phyloP scores from a whole-genome alignment of 192 early-diverging fungal genomes.

The Phlyctochytrium arcticum region DNA sequence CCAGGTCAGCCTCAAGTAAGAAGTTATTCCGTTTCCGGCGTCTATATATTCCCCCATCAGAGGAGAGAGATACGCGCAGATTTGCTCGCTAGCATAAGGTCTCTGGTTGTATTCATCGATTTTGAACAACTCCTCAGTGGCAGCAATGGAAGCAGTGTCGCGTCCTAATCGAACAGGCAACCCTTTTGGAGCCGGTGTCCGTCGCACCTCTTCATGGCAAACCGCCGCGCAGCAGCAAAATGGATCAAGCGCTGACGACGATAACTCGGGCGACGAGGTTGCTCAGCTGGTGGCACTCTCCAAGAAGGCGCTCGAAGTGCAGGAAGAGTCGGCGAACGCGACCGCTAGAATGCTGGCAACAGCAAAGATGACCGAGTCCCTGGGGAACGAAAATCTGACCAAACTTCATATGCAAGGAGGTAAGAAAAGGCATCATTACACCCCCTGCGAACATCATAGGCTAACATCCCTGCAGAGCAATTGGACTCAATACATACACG shows the following conservation, averaged over 20 bases:
- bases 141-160: neutral
- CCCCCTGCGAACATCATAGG: neutral
- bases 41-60: too few species aligned
- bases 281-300: slow-evolving; percentile 13
- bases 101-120: too few species aligned
- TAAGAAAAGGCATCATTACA: neutral
- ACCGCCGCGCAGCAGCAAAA: neutral
- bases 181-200: slow-evolving; percentile 2
- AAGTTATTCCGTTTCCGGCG: too few species aligned
- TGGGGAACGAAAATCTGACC: slow-evolving; percentile 11
- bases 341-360: slow-evolving; percentile 5
- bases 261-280: slow-evolving; percentile 9
- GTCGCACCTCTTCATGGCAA: neutral
- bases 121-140: too few species aligned
- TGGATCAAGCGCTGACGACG: neutral
- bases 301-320: slow-evolving; percentile 8
- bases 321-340: neutral
- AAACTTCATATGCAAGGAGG: slow-evolving; percentile 16
- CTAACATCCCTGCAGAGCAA: slow-evolving; percentile 12
- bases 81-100: too few species aligned
- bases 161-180: neutral
- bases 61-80: too few species aligned
- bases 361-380: slow-evolving; percentile 7
- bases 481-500: neutral
- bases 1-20: too few species aligned